Conservation (phyloP, 2,329 filamentous ascomycete species). For the Aureobasidium melanogenum region DNA sequence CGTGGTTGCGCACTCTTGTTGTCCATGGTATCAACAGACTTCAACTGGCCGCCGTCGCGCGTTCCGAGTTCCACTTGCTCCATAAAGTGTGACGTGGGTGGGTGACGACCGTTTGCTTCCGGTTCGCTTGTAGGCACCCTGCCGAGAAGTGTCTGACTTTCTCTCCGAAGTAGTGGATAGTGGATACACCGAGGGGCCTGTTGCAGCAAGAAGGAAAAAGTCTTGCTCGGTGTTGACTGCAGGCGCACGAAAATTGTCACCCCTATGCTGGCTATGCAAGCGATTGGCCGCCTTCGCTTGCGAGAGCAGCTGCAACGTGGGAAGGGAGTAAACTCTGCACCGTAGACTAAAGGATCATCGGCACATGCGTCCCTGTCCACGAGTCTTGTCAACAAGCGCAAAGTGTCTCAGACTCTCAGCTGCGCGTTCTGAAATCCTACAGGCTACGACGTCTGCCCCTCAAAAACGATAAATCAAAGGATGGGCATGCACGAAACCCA, state of each 20-base stretch:
- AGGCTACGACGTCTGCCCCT: no score
- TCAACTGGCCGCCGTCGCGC: not conserved
- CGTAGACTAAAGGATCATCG: not conserved
- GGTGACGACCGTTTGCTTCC: not conserved
- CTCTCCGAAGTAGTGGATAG: not conserved
- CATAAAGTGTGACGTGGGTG: constrained; percentile 4
- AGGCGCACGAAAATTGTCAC: not conserved
- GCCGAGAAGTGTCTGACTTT: not conserved
- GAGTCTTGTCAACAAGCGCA: not conserved
- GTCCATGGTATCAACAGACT: not conserved
- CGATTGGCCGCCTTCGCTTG: not conserved
- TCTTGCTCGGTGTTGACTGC: not conserved
- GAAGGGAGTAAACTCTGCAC: not conserved
- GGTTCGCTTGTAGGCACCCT: not conserved
- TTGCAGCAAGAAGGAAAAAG: not conserved
- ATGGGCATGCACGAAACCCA: not conserved
- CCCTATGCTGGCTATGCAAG: not conserved
- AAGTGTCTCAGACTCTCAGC: constrained; percentile 7
- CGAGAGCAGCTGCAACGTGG: not conserved
- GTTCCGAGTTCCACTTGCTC: constrained; percentile 1
- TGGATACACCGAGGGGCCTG: not conserved
- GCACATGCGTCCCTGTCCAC: not conserved
- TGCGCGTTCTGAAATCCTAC: not conserved
- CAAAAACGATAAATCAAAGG: not conserved
- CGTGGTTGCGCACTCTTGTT: not conserved